Percentiles rank a stretch among this genome's conserved stretches.
Conservation (phyloP, 495 filamentous ascomycete genomes). For the Tricharina praecox region DNA sequence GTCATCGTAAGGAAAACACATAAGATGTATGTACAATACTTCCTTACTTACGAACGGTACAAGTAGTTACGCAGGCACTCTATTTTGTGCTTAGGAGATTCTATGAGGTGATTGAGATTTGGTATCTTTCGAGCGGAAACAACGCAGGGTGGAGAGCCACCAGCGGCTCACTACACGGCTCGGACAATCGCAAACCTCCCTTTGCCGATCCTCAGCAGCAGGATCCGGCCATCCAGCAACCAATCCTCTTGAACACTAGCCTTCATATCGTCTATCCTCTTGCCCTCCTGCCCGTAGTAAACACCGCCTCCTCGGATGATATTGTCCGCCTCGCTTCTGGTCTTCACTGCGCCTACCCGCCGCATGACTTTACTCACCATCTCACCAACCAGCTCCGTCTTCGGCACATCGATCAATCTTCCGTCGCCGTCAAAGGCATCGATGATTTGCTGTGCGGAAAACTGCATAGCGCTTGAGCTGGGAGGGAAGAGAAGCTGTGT, state of each 20-base stretch:
- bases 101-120: too few relatives aligned
- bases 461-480: not conserved
- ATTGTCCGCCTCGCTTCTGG: constrained; percentile 16
- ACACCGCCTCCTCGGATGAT: constrained; percentile 18
- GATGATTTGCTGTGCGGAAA: constrained; percentile 14
- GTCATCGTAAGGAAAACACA: too few relatives aligned
- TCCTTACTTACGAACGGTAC: too few relatives aligned
- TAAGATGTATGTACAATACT: too few relatives aligned
- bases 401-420: constrained; percentile 14
- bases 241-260: constrained; percentile 14
- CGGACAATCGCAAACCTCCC: constrained; percentile 13
- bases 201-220: constrained; percentile 24
- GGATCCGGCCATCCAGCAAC: constrained; percentile 20
- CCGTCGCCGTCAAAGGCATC: constrained; percentile 7
- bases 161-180: not conserved
- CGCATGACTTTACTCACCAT: constrained; percentile 16
- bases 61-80: too few relatives aligned
- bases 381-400: constrained; percentile 15
- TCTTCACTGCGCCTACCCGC: constrained; percentile 11
- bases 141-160: too few relatives aligned
- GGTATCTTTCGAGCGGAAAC: too few relatives aligned
- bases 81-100: too few relatives aligned
- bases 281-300: constrained; percentile 16
- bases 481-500: constrained; percentile 17
- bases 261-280: constrained; percentile 9